phyloP scores from a whole-genome alignment of 768 basidiomycete species.

The Tremella fuciformis region DNA sequence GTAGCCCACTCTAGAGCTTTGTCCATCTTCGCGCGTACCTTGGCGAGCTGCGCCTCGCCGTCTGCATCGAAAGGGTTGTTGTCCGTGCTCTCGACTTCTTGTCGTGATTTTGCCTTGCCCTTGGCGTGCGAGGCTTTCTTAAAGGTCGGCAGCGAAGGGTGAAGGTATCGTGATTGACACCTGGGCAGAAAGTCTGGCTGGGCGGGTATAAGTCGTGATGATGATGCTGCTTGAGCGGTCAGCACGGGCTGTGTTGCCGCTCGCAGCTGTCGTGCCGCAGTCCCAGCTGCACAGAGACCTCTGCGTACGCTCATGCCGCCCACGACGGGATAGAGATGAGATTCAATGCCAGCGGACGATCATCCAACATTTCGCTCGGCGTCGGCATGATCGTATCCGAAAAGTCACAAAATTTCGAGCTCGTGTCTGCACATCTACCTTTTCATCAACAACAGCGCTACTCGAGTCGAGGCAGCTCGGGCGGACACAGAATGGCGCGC shows the following conservation, averaged over 20 bases:
- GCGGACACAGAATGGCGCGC: conserved; percentile 37
- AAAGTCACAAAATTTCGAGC: background rate
- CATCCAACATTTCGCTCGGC: no score
- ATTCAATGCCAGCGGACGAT: no score
- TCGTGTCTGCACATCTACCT: background rate
- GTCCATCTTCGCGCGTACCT: conserved; percentile 50
- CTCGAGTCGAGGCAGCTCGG: background rate
- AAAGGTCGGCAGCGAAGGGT: conserved; percentile 11
- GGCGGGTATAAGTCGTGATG: no score
- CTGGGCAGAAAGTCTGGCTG: no score
- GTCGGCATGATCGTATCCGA: no score
- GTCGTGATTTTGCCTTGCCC: conserved; percentile 18
- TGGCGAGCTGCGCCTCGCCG: conserved; percentile 27
- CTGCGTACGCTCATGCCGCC: no score
- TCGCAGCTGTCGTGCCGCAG: no score
- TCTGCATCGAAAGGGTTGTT: conserved; percentile 17
- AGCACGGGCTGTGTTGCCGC: no score
- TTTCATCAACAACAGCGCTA: background rate
- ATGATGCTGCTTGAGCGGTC: no score
- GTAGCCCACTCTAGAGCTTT: conserved; percentile 53
- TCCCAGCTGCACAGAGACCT: no score
- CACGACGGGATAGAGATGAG: no score
- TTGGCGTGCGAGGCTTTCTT: conserved; percentile 14
- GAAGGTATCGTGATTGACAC: background rate
- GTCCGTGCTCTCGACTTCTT: conserved; percentile 22